phyloP scores from a whole-genome alignment of 257 asterid species.

The Prunella vulgaris region DNA sequence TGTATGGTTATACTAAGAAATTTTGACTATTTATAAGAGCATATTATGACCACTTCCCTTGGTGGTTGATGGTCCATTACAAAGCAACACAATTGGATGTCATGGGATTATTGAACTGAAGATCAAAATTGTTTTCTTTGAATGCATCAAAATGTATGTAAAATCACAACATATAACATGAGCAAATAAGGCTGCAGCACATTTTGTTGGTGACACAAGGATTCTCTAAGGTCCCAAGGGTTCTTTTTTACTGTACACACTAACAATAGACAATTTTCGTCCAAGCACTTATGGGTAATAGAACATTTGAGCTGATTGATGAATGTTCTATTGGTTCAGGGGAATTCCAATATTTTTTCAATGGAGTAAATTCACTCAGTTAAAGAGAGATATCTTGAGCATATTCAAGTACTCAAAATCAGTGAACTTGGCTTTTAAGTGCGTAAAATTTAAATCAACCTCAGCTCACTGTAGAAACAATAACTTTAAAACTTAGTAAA shows the following conservation, averaged over 20 bases:
- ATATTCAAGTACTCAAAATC: not conserved
- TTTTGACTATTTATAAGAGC: not conserved
- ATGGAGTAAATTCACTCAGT: not conserved
- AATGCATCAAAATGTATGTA: not conserved
- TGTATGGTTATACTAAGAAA: not conserved
- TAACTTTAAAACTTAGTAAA: not conserved
- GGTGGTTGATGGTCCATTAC: slow-evolving; percentile 4
- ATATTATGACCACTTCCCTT: not conserved
- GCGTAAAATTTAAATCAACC: not conserved
- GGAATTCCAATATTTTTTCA: not conserved
- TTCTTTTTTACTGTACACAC: too few species aligned
- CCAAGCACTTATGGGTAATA: not conserved
- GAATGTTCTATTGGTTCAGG: not conserved
- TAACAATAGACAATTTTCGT: not conserved
- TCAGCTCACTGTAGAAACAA: not conserved
- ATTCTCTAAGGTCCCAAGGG: too few species aligned
- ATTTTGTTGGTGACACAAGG: slow-evolving; percentile 1
- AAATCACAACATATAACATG: not conserved
- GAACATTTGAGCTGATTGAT: not conserved
- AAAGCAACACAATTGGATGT: not conserved
- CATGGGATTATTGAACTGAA: not conserved
- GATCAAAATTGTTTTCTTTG: slow-evolving; percentile 1
- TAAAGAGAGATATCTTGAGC: not conserved
- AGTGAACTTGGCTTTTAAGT: not conserved
- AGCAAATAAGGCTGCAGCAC: not conserved